phyloP scores from a whole-genome alignment of 2,329 filamentous ascomycete genomes.

The Microsporum audouinii region DNA sequence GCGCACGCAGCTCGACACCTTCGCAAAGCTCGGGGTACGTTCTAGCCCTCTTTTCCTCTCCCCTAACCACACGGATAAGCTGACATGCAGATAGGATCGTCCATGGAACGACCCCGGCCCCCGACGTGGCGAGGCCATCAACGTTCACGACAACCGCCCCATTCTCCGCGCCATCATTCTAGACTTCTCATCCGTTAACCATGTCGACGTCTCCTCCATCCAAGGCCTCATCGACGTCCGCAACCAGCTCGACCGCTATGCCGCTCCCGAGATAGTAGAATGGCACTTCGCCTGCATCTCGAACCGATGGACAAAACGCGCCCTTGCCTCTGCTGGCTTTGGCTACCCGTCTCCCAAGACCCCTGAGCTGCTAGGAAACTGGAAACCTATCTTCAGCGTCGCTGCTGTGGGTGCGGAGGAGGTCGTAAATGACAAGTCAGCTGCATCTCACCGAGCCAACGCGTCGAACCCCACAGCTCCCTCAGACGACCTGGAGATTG shows the following conservation, averaged over 20 bases:
- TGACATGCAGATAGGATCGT: slow-evolving; percentile 27
- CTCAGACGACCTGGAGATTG: not conserved
- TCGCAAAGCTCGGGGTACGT: slow-evolving; percentile 12
- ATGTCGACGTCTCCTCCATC: slow-evolving; percentile 45
- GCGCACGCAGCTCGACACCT: slow-evolving; percentile 32
- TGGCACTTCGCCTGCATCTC: slow-evolving; percentile 42
- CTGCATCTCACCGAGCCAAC: not conserved
- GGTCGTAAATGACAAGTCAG: slow-evolving; percentile 2
- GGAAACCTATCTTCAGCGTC: slow-evolving; percentile 13
- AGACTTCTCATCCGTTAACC: slow-evolving; percentile 46
- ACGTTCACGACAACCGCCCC: slow-evolving; percentile 28
- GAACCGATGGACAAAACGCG: slow-evolving; percentile 48
- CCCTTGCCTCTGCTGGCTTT: slow-evolving; percentile 44
- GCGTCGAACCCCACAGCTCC: not conserved
- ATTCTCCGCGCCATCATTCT: slow-evolving; percentile 44
- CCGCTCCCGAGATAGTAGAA: slow-evolving; percentile 28
- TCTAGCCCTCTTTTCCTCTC: not conserved
- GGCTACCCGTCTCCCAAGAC: slow-evolving; percentile 28
- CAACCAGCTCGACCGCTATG: slow-evolving; percentile 43
- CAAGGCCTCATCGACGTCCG: slow-evolving; percentile 46
- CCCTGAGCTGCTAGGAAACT: slow-evolving; percentile 10
- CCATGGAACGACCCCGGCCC: slow-evolving; percentile 47
- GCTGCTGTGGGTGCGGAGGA: slow-evolving; percentile 4
- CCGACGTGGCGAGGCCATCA: slow-evolving; percentile 13
- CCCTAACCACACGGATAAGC: not conserved